Conservation (phyloP, 768 basidiomycete species). For the Scleroderma bovista region DNA sequence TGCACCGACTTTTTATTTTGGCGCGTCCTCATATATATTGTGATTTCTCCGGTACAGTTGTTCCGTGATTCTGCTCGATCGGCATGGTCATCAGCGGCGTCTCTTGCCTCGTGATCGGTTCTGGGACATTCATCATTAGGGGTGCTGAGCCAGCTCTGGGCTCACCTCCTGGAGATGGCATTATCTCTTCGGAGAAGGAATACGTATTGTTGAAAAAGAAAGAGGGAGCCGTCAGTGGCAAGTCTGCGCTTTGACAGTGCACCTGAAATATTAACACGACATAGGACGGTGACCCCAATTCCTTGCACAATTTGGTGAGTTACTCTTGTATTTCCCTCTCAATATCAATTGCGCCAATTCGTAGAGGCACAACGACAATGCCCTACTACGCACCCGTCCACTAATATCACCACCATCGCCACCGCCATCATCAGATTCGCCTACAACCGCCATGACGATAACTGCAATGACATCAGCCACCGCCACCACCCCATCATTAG, state of each 20-base stretch:
- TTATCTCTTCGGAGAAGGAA: constrained; percentile 18
- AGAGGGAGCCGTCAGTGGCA: constrained; percentile 25
- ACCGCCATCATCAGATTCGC: too few relatives aligned
- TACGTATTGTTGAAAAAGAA: constrained; percentile 26
- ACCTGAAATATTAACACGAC: constrained; percentile 9
- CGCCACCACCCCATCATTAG: too few relatives aligned
- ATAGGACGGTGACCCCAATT: constrained; percentile 30
- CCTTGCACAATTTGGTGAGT: constrained; percentile 31
- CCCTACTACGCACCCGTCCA: too few relatives aligned
- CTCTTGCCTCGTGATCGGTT: constrained; percentile 24
- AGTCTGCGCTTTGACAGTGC: constrained; percentile 9
- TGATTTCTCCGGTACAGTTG: constrained; percentile 29
- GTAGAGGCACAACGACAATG: too few relatives aligned
- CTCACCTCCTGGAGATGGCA: constrained; percentile 27
- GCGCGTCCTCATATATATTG: too few relatives aligned
- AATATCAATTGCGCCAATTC: too few relatives aligned
- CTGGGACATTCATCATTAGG: constrained; percentile 17
- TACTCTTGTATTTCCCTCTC: too few relatives aligned
- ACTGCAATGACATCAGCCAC: too few relatives aligned
- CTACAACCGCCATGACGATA: too few relatives aligned
- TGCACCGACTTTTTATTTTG: too few relatives aligned
- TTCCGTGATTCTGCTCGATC: constrained; percentile 28
- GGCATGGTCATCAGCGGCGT: constrained; percentile 30
- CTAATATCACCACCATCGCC: too few relatives aligned
- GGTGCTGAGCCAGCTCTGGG: constrained; percentile 16